Evolutionary conservation across 2,329 filamentous ascomycete species (phyloP), one percentile per base, ranked within the genome.

Genomic region (Dichotomopilus funicola): DNA sequence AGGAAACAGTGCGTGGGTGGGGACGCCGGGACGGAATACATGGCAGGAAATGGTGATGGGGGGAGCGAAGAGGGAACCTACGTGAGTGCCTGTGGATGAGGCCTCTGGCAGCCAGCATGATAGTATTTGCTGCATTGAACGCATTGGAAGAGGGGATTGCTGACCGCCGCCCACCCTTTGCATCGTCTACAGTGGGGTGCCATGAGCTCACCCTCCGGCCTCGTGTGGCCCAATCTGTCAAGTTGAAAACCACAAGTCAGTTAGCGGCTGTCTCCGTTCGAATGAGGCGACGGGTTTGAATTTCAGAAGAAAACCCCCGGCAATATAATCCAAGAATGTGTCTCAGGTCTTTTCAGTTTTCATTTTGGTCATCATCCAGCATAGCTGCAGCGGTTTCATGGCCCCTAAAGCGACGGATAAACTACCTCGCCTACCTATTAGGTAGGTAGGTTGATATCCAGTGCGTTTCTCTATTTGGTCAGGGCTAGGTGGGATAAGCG

Each of bases 341-440:
- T 75, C 77, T 88, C 85, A 88, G 85, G 79, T 88, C 84, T 88
- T 88, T 87, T 87, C 83, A 87, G 83, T 87, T 81, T 78, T 27
- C 19, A 67, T 70, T 65, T 66, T 70, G 66, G 69, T 74, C 78
- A 69, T 81, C 76, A 81, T 69, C 59, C 74, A 72, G 60, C 67
- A 70, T 67, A 68, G 73, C 73, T 68, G 64, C 77, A 73, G 68
- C 78, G 78, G 79, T 70, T 81, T 74, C 69, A 66, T 70, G 58
- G 60, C 52, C 62, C 58, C 31, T 27, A 53, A 13, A 41, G 49
- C 46, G 41, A 42, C 44, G 13, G 51, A 48, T 37, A 34, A 48
- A 53, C 43, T 56, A 52, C n/a, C 19, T 27, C 19, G 3, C 19
- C 19, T 27, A 27, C 19, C 19, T 27, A 27, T 27, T 27, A 27